Evolutionary conservation across 805 yeast genomes (phyloP).

Genomic region (Ogataea corticis): DNA sequence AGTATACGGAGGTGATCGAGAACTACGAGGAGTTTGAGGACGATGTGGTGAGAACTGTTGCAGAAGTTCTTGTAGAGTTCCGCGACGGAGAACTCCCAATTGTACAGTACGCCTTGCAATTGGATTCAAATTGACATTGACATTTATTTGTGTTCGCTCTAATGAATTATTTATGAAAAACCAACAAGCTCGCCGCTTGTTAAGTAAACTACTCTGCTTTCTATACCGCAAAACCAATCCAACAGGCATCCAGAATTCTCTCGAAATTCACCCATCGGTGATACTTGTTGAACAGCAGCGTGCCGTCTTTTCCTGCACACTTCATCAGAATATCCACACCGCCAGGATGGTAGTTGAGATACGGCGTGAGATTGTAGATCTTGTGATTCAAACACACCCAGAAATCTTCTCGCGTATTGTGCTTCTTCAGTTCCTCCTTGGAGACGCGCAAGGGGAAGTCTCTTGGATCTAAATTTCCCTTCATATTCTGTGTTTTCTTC

Average conservation of each 20-base stretch:
- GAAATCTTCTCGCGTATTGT: slow-evolving; percentile 63
- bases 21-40: slow-evolving; percentile 18
- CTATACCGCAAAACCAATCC: slow-evolving; percentile 57
- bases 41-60: slow-evolving; percentile 22
- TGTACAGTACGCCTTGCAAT: slow-evolving; percentile 19
- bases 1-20: slow-evolving; percentile 26
- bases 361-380: slow-evolving; percentile 85
- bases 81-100: slow-evolving; percentile 24
- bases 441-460: slow-evolving; percentile 57
- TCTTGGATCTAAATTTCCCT: slow-evolving; percentile 46
- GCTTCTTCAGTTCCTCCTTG: slow-evolving; percentile 58
- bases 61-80: slow-evolving; percentile 29
- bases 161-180: slow-evolving; percentile 3
- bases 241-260: slow-evolving; percentile 73
- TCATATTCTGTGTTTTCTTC: slow-evolving; percentile 49
- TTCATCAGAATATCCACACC: slow-evolving; percentile 77
- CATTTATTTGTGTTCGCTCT: no score
- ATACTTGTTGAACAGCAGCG: slow-evolving; percentile 69
- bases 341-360: slow-evolving; percentile 89
- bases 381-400: slow-evolving; percentile 84
- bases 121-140: background rate
- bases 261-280: slow-evolving; percentile 79
- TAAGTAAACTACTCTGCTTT: background rate
- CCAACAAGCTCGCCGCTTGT: background rate
- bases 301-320: slow-evolving; percentile 84